Evolutionary conservation across 2,329 filamentous ascomycete genomes (phyloP), one percentile per base, ranked within the genome.

Genomic region (Colletotrichum tropicicola): DNA sequence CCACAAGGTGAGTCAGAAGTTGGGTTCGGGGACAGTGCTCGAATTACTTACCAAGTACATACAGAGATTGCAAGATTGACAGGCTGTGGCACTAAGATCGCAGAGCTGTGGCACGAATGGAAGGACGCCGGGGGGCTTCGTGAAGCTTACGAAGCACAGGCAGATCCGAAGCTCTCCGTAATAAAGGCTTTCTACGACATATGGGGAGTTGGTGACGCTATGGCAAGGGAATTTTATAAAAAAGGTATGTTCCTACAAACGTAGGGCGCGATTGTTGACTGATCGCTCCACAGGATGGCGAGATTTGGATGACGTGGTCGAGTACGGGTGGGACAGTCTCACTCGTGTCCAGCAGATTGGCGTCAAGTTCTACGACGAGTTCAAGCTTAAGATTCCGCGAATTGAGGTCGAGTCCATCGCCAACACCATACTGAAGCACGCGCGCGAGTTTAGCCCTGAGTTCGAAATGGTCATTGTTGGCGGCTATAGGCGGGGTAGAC

Each of bases 291-390:
- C 15, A 81, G 79, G 92, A 27, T 98, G 93, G 92, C 85, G 88
- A 65, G 91, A 96, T 65, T 81, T 97, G 1, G 93, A 98, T 71
- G 94, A 98, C 71, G 81, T 98, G 3, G 83, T 97, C 41, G 92
- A 97, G 72, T 86, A 89, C 71, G 94, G 92, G 10, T 98, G 95
- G 95, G 75, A 82, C 19, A 83, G 77, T 0, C 82, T 98, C 1
- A 91, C 85, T 1, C 88, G 94, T 12, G 91, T 93, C 1, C 95
- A 98, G 76, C 94, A 98, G 74, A 97, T 98, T 59, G 95, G 96
- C 0, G 82, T 98, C 45, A 98, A 98, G 74, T 98, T 90, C 78
- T 97, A 97, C 74, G 91, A 97, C 32, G 95, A 98, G 68, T 92
- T 99, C 59, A 80, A 87, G 47, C 77, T 84, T 15, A 88, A 86